These are phyloP conservation scores for Coprinopsis cinerea DNA, from an alignment of 768 basidiomycete species.

Conservation along the genomic window DNA sequence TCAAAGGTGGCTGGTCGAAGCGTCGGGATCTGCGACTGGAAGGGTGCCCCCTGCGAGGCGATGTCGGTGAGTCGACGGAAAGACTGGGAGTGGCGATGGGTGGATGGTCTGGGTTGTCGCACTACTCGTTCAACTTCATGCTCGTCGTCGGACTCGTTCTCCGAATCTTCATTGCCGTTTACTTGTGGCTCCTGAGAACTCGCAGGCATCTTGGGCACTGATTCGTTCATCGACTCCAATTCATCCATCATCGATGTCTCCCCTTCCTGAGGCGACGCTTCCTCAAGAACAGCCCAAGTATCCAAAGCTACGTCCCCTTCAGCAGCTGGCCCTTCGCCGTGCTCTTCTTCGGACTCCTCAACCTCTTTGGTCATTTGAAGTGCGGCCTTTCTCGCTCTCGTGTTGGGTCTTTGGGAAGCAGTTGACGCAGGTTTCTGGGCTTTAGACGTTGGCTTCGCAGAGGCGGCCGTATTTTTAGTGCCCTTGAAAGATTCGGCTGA, in stretches of 20 bases:
- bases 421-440: background rate
- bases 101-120: conserved; percentile 5
- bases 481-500: background rate
- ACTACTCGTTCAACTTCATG: conserved; percentile 5
- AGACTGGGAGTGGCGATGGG: conserved; percentile 6
- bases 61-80: conserved; percentile 49
- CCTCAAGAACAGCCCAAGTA: conserved; percentile 13
- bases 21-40: conserved; percentile 21
- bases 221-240: conserved; percentile 20
- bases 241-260: conserved; percentile 24
- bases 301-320: conserved; percentile 1
- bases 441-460: background rate
- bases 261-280: conserved; percentile 13
- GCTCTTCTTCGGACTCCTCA: background rate
- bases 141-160: conserved; percentile 34
- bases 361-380: background rate
- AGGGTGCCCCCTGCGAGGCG: conserved; percentile 31
- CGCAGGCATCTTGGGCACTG: no score
- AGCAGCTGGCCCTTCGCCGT: background rate
- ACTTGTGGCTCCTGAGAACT: conserved; percentile 34
- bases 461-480: background rate
- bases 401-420: background rate
- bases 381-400: no score
- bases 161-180: conserved; percentile 33
- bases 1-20: conserved; percentile 24